Percentiles rank a stretch among this genome's conserved stretches.
Evolutionary conservation across 1,284 basidiomycete genomes (phyloP).

Genomic region (Malassezia furfur): DNA sequence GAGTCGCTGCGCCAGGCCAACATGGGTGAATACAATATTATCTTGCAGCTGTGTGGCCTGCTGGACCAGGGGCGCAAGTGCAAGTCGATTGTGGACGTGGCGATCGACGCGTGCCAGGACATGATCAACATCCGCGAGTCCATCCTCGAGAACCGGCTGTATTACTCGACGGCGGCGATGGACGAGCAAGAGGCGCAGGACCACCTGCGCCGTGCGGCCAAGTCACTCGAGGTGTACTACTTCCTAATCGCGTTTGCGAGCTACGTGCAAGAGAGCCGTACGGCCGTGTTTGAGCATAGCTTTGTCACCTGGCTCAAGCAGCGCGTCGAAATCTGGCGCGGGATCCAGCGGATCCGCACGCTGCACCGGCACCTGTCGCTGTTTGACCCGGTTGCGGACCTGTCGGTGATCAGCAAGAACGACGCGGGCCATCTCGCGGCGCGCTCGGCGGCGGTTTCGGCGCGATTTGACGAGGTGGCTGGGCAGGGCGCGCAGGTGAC

Average conservation of each 20-base stretch:
- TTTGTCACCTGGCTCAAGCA: conserved; percentile 79
- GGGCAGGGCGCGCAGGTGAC: conserved; percentile 30
- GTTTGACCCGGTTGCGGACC: conserved; percentile 46
- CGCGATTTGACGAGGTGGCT: conserved; percentile 24
- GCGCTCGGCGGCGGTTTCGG: conserved; percentile 23
- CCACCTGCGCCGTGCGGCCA: conserved; percentile 37
- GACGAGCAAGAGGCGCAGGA: conserved; percentile 24
- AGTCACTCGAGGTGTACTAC: conserved; percentile 59
- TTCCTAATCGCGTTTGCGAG: conserved; percentile 90
- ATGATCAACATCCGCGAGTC: conserved; percentile 44
- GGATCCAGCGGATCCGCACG: conserved; percentile 20
- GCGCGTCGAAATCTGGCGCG: conserved; percentile 82
- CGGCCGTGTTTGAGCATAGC: conserved; percentile 59
- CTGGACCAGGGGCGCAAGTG: conserved; percentile 41
- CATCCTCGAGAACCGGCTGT: conserved; percentile 33
- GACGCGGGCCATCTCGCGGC: conserved; percentile 24
- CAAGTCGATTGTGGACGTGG: conserved; percentile 40
- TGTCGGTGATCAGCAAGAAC: conserved; percentile 30
- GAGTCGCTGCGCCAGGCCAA: conserved; percentile 40
- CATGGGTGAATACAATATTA: conserved; percentile 40
- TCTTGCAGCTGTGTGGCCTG: conserved; percentile 38
- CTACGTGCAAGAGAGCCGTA: conserved; percentile 66
- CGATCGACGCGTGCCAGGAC: conserved; percentile 42
- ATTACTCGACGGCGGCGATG: conserved; percentile 31
- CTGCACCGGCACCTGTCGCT: conserved; percentile 40